Percentiles rank a stretch among this genome's conserved stretches.
phyloP scores from a whole-genome alignment of 108 stramenopile species.

The Skeletonema grethae region DNA sequence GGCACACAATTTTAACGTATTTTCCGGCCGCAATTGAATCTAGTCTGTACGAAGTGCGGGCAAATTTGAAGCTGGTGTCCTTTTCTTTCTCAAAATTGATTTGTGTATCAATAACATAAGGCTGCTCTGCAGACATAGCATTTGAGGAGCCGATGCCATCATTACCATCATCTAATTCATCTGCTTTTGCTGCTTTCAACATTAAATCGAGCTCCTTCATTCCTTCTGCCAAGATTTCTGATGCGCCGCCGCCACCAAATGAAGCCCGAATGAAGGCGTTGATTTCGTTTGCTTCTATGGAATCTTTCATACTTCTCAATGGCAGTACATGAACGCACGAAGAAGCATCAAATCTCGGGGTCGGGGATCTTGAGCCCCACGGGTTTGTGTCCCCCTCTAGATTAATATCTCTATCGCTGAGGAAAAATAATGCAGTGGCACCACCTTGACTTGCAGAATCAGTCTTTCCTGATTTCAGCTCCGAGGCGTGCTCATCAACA shows the following conservation, averaged over 20 bases:
- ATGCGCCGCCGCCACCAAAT: conserved; percentile 67
- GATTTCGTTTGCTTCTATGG: conserved; percentile 11
- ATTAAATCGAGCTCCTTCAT: conserved; percentile 38
- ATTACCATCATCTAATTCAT: not conserved
- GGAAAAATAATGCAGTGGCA: conserved; percentile 62
- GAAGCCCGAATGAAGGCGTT: conserved; percentile 25
- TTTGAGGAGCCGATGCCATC: not conserved
- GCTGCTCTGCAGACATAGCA: not conserved
- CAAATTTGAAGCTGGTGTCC: conserved; percentile 41
- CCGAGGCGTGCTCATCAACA: conserved; percentile 12
- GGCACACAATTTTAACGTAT: conserved; percentile 53
- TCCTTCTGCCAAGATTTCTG: conserved; percentile 49
- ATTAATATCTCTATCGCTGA: conserved; percentile 67
- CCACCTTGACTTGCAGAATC: conserved; percentile 12
- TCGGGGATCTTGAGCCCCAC: conserved; percentile 69
- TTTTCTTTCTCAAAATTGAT: conserved; percentile 25
- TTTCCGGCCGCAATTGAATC: conserved; percentile 53
- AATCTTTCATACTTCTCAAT: conserved; percentile 20
- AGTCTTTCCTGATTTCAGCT: conserved; percentile 23
- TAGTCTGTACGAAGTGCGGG: conserved; percentile 63
- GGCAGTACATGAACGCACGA: conserved; percentile 57
- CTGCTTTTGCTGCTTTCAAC: conserved; percentile 7
- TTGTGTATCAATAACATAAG: conserved; percentile 31
- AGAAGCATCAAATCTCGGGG: conserved; percentile 54
- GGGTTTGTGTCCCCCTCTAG: conserved; percentile 55